Percentiles rank a stretch among this genome's conserved stretches.
These are phyloP conservation scores for Trypanosoma theileri DNA, from an alignment of 208 protist species.

Conservation along the genomic window DNA sequence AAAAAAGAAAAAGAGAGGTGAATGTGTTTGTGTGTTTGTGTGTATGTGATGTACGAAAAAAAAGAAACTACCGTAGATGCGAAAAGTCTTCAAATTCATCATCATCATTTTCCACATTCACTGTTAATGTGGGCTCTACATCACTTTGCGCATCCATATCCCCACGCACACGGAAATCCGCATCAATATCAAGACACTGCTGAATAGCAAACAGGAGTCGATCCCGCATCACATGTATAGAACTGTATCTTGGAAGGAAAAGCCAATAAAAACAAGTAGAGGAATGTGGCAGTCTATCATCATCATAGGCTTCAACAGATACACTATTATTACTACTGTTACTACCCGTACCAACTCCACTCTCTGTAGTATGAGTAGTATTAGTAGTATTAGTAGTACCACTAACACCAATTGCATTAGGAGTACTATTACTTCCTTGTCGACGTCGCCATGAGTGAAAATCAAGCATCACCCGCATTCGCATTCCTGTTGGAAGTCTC, in stretches of 20 bases:
- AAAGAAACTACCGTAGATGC: constrained; percentile 53
- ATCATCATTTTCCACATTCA: constrained; percentile 62
- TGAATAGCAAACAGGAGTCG: constrained; percentile 95
- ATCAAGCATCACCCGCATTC: constrained; percentile 83
- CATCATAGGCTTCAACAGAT: constrained; percentile 34
- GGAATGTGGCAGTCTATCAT: constrained; percentile 90
- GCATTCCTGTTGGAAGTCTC: constrained; percentile 72
- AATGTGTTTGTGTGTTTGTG: background rate
- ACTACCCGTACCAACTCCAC: background rate
- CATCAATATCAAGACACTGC: constrained; percentile 95
- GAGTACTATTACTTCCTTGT: constrained; percentile 1
- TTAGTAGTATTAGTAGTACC: background rate
- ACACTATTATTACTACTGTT: background rate
- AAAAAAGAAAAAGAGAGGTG: background rate
- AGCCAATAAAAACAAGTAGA: constrained; percentile 97
- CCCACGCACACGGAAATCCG: constrained; percentile 90
- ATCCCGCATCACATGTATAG: constrained; percentile 79
- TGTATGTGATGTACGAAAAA: background rate
- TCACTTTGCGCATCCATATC: constrained; percentile 47
- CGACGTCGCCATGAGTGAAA: constrained; percentile 1
- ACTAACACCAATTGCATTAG: too few species aligned
- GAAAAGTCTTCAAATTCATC: constrained; percentile 91
- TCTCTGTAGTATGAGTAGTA: background rate
- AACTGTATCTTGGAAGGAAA: constrained; percentile 91
- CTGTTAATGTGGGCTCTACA: constrained; percentile 50